Evolutionary conservation across 108 stramenopile genomes (phyloP).

Genomic region (Hondaea fermentalgiana): DNA sequence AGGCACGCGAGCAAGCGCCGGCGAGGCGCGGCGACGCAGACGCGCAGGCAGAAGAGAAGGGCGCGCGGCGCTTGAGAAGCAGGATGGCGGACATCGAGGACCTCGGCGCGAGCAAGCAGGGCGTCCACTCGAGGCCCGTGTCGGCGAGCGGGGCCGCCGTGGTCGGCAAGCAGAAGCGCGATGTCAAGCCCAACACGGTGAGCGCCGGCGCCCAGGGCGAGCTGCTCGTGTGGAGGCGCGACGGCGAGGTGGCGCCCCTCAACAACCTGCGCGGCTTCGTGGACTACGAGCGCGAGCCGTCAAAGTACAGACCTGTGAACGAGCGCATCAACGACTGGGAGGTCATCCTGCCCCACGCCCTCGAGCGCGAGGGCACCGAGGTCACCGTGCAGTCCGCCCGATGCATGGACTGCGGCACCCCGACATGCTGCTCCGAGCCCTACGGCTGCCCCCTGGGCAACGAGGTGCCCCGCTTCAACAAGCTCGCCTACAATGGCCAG

Average conservation of each 20-base stretch:
- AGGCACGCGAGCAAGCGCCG: not conserved
- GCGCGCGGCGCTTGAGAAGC: not conserved
- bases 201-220: not conserved
- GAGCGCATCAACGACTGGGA: constrained; percentile 85
- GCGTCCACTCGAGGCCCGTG: not conserved
- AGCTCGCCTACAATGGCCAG: constrained; percentile 83
- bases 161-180: not conserved
- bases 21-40: too few species aligned
- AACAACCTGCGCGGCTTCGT: constrained; percentile 10
- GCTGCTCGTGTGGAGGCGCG: not conserved
- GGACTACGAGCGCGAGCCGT: constrained; percentile 88
- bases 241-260: not conserved
- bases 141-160: not conserved
- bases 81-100: not conserved
- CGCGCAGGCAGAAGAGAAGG: not conserved
- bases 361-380: constrained; percentile 48
- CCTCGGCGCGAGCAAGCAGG: not conserved
- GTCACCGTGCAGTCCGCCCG: constrained; percentile 82
- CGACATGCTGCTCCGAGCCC: constrained; percentile 88
- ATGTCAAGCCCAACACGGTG: not conserved
- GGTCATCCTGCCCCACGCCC: constrained; percentile 77
- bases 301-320: constrained; percentile 82
- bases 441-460: constrained; percentile 88
- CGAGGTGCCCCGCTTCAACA: constrained; percentile 92
- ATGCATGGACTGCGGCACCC: constrained; percentile 97